Base-by-base conservation (phyloP, 2,329 filamentous ascomycete species). In the Neocucurbitaria cava region DNA sequence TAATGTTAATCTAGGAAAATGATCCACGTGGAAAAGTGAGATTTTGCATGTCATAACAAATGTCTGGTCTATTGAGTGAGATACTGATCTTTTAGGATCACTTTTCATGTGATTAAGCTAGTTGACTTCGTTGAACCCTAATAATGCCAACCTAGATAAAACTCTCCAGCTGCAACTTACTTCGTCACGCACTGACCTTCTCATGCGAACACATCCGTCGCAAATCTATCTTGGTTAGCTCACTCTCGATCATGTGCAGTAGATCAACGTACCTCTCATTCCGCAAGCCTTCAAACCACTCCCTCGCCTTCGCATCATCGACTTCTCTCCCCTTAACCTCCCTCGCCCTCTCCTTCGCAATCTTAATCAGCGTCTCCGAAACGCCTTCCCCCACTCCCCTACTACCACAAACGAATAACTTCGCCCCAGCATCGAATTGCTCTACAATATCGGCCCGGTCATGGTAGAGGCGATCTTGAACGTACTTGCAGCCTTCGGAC, bases 381-480 rank as follows among this genome's bases (percentile, higher is more conserved):
- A 82, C 78, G 5, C 76, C 78, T 40, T 80, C 75, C 0, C 80
- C 81, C 0, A 83, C 76, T 17, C 68, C 72, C 15, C 70, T 53
- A 42, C 83, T 85, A 3, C 89, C 89, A 68, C 89, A 91, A 1
- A 90, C 82, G 64, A 85, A 91, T 0, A 89, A 74, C 64, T 83
- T 83, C 0, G 87, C 83, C 0, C 81, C 82, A 5, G 71, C 58
- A 0, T 78, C 72, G 52, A 82, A 84, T 30, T 85, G 60, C 21
- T 75, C 68, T 8, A 77, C 65, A 2, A 83, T 66, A 9, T 82
- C 77, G 15, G 75, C 71, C 0, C 79, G 68, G 21, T 86, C 81
- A 24, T 75, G 72, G 61, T 78, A 79, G 52, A 86, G 61, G 11
- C 79, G 69, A 43, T 86, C 82, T 59, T 85, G 83, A 1, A 85